Base-by-base conservation (phyloP, 345 rosid genomes). In the Salix exigua region DNA sequence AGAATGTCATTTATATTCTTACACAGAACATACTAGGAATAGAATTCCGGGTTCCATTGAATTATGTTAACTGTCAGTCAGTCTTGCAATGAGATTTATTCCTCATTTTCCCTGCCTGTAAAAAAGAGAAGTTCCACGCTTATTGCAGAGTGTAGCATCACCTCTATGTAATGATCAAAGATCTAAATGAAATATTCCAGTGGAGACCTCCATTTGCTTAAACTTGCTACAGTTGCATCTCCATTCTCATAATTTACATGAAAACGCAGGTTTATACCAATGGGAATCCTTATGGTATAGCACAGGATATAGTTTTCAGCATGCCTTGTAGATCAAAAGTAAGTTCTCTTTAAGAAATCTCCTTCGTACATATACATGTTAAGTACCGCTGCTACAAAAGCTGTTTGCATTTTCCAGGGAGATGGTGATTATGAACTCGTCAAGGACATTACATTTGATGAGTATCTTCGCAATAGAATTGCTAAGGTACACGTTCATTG, bases 271-370 rank as follows among this genome's bases (percentile, higher is more conserved):
- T 96, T 67, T 90, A 91, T 79, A 93, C 96, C 2, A 84, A 82
- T 70, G 97, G 98, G 74, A 96, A 96, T 85, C 96, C 94, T 19
- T 96, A 90, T 40, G 99, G 97, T 68, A 91, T 96, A 77, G 90
- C 85, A 0, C 97, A 96, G 75, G 99, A 79, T 72, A 87, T 92
- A 16, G 96, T 96, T 71, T 96, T 93, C 87, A 96, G 99, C 86
- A 89, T 93, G 97, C 99, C 98, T n/a, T 96, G 99, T 90, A 81
- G 97, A 79, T 96, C 99, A 76, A 89, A 89, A 68, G 99, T 92
- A 82, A 81, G 87, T 67, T 70, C 30, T 66, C n/a, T 18, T 40
- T 70, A 17, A 11, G 61, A 19, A 25, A 4, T 33, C 66, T n/a
- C 42, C 18, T 66, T 17, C 70, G 44, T 26, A 31, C 37, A 53